Base-by-base conservation (phyloP, 1,284 basidiomycete species). In the Cutaneotrichosporon daszewskae region DNA sequence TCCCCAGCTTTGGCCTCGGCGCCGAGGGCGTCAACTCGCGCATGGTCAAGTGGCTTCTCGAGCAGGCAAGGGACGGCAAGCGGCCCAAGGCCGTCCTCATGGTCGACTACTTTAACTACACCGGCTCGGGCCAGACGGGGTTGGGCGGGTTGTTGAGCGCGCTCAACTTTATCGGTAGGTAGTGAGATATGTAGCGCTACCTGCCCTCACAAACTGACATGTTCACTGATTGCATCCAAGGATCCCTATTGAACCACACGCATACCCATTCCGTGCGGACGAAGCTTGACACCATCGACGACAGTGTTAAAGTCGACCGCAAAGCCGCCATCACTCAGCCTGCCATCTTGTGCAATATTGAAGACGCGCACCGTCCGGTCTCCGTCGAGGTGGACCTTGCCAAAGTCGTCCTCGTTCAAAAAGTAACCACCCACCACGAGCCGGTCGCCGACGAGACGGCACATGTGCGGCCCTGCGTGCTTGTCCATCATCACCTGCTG, bases 21-120 rank as follows among this genome's bases (percentile, higher is more conserved):
- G 72, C 89, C 18, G 81, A 86, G 59, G 88, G 89, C 3, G 81
- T 89, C 33, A 92, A 94, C 60, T 74, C 74, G n/a, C 75, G 82
- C 18, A 67, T 88, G 1, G 80, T 77, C 1, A 71, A 69, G 45
- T 89, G 85, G 83, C 57, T 90, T n/a, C 60, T 88, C 33, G 73
- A 76, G 24, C 34, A 33, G n/a, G 49, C 55, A 14, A 47, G 18
- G 3, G 45, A 50, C 18, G 57, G 56, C 1, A 40, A 43, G 40
- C 42, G 40, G 41, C 37, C 68, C 13, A 49, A 57, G 19, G 65
- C 59, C 4, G 57, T 52, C 34, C 25, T 69, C 9, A 39, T 60
- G 17, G 54, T 62, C 41, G 68, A 72, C 40, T 69, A 60, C 47
- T 71, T 66, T 46, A 39, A 59, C 34, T 53, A 64, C 28, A 44